Evolutionary conservation across 2,329 filamentous ascomycete species (phyloP).

Genomic region (Colletotrichum paranaense): DNA sequence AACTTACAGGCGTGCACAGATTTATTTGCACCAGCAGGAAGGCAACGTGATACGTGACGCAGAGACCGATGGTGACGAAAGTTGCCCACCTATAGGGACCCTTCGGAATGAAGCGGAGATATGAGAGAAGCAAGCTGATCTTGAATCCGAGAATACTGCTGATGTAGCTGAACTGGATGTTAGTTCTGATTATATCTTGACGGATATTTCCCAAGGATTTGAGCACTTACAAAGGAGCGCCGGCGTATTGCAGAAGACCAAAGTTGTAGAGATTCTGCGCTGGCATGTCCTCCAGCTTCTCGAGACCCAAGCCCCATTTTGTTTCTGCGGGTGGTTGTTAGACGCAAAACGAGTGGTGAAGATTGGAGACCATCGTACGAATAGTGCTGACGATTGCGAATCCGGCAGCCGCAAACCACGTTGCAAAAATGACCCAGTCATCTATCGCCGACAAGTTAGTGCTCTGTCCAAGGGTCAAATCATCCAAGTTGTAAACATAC

Average conservation of each 20-base stretch:
- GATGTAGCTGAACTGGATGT: conserved; percentile 47
- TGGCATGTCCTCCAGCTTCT: conserved; percentile 49
- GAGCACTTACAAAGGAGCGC: conserved; percentile 51
- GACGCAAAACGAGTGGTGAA: not conserved
- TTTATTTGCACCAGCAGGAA: conserved; percentile 50
- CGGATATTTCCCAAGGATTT: accelerated
- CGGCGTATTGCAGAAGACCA: conserved; percentile 53
- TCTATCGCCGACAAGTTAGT: conserved; percentile 17
- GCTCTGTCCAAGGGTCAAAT: no score
- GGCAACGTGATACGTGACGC: conserved; percentile 51
- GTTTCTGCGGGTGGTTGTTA: conserved; percentile 47
- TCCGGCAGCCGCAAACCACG: conserved; percentile 45
- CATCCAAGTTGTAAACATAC: conserved; percentile 38
- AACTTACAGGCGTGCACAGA: conserved; percentile 47
- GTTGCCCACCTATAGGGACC: conserved; percentile 47
- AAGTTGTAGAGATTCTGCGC: conserved; percentile 50
- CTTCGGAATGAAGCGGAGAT: conserved; percentile 56
- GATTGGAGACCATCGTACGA: conserved; percentile 42
- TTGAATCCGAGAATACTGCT: conserved; percentile 59
- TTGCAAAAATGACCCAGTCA: conserved; percentile 37
- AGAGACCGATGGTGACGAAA: conserved; percentile 47
- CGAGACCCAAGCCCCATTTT: conserved; percentile 55
- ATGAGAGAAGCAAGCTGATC: conserved; percentile 55
- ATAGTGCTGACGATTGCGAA: conserved; percentile 49
- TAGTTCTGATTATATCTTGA: not conserved